These are phyloP conservation scores for Neurospora sp. DNA, from an alignment of 495 filamentous ascomycete genomes.

Conservation along the genomic window DNA sequence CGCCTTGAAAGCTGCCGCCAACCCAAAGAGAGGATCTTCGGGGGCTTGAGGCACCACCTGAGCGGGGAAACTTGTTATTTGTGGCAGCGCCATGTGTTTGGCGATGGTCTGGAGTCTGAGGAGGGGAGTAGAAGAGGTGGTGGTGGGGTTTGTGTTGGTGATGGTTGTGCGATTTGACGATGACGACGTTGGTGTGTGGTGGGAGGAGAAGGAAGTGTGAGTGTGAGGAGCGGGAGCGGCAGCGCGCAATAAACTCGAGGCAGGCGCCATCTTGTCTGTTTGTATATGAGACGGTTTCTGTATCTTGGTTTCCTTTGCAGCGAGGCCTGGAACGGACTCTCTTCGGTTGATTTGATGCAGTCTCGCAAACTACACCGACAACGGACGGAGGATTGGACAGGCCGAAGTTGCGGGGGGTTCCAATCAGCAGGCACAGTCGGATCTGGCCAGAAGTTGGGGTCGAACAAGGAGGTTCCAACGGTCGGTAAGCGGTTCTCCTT, in stretches of 20 bases:
- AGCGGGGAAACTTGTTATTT: slow-evolving; percentile 61
- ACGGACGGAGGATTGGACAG: neutral
- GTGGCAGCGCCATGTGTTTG: slow-evolving; percentile 27
- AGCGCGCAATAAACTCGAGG: neutral
- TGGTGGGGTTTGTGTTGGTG: slow-evolving; percentile 3
- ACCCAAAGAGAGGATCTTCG: slow-evolving; percentile 89
- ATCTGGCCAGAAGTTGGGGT: neutral
- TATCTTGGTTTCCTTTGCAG: neutral
- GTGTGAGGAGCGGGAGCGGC: neutral
- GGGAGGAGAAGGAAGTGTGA: slow-evolving; percentile 2
- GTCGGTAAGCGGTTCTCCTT: neutral
- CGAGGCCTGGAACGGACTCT: neutral
- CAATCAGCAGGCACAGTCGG: neutral
- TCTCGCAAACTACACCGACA: neutral
- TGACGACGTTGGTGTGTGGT: neutral
- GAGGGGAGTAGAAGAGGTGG: slow-evolving; percentile 16
- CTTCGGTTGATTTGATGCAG: neutral
- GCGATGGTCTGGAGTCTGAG: slow-evolving; percentile 36
- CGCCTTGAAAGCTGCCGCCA: slow-evolving; percentile 79
- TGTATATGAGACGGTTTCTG: neutral
- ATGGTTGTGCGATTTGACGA: slow-evolving; percentile 3
- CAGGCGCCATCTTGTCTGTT: neutral
- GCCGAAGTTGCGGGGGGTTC: neutral
- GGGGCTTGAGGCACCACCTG: slow-evolving; percentile 81
- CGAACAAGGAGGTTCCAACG: neutral